phyloP scores from a whole-genome alignment of 345 rosid species.

The Eucalyptus regnans region DNA sequence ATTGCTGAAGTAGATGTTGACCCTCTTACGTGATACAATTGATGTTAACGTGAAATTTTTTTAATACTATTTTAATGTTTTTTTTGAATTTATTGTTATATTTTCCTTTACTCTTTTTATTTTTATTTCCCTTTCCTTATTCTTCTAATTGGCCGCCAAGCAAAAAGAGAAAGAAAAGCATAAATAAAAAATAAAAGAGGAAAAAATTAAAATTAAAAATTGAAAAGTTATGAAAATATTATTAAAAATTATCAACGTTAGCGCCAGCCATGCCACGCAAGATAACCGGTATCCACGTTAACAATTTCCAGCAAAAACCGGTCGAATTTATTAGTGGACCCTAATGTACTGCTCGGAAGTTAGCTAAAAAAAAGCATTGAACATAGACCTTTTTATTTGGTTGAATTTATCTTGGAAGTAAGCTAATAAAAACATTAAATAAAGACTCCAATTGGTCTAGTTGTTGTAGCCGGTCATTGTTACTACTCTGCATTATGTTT shows the following conservation, averaged over 20 bases:
- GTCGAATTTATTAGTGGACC: too few species aligned
- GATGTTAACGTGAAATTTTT: rapidly evolving
- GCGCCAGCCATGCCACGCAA: rapidly evolving
- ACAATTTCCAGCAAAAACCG: too few species aligned
- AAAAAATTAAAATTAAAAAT: too few species aligned
- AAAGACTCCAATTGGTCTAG: neutral
- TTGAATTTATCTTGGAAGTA: neutral
- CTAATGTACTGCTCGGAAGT: too few species aligned
- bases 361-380: neutral
- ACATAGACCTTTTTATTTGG: neutral
- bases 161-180: too few species aligned
- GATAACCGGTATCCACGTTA: too few species aligned
- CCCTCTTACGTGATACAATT: rapidly evolving
- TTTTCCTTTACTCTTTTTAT: too few species aligned
- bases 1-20: rapidly evolving
- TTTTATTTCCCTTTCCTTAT: too few species aligned
- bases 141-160: rapidly evolving
- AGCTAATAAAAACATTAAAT: neutral
- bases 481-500: neutral
- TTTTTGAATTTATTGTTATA: too few species aligned
- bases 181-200: too few species aligned
- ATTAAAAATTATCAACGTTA: rapidly evolving
- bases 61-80: too few species aligned
- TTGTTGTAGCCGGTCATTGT: neutral
- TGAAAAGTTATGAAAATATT: too few species aligned